Evolutionary conservation across 768 basidiomycete genomes (phyloP).

Genomic region (Ramaria rubella): DNA sequence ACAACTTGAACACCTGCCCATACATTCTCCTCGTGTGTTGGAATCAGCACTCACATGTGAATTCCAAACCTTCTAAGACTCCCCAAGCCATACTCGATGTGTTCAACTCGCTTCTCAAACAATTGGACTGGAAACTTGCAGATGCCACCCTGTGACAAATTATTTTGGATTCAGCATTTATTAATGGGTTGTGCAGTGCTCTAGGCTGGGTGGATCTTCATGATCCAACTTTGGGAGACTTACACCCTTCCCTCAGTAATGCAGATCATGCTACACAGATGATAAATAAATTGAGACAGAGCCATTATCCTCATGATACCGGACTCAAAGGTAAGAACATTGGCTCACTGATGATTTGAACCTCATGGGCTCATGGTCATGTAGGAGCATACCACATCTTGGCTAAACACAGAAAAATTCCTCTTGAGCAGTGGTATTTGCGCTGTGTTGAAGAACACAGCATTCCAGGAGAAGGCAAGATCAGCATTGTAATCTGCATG

Average conservation of each 20-base stretch:
- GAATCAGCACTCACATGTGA: slow-evolving; percentile 9
- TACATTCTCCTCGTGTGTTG: slow-evolving; percentile 13
- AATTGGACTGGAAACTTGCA: slow-evolving; percentile 22
- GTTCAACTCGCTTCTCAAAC: slow-evolving; percentile 14
- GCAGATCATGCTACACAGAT: slow-evolving; percentile 13
- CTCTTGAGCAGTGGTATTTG: slow-evolving; percentile 15
- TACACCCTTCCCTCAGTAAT: too few species aligned
- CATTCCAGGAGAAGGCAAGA: slow-evolving; percentile 7
- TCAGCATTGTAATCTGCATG: slow-evolving; percentile 5
- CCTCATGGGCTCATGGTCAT: neutral
- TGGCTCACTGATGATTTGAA: neutral
- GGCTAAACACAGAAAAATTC: slow-evolving; percentile 4
- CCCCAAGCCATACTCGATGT: slow-evolving; percentile 11
- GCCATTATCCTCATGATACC: slow-evolving; percentile 20
- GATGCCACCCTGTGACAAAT: slow-evolving; percentile 23
- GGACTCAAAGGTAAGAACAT: slow-evolving; percentile 19
- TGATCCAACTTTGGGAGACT: too few species aligned
- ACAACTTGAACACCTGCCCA: slow-evolving; percentile 11
- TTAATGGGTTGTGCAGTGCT: slow-evolving; percentile 8
- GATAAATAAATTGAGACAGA: slow-evolving; percentile 16
- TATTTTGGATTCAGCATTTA: too few species aligned
- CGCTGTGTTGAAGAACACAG: slow-evolving; percentile 16
- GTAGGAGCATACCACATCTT: slow-evolving; percentile 9
- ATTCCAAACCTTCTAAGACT: slow-evolving; percentile 5
- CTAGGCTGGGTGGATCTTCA: slow-evolving; percentile 16